Evolutionary conservation across 2,329 filamentous ascomycete species (phyloP).

Genomic region (Aschersonia sp.): DNA sequence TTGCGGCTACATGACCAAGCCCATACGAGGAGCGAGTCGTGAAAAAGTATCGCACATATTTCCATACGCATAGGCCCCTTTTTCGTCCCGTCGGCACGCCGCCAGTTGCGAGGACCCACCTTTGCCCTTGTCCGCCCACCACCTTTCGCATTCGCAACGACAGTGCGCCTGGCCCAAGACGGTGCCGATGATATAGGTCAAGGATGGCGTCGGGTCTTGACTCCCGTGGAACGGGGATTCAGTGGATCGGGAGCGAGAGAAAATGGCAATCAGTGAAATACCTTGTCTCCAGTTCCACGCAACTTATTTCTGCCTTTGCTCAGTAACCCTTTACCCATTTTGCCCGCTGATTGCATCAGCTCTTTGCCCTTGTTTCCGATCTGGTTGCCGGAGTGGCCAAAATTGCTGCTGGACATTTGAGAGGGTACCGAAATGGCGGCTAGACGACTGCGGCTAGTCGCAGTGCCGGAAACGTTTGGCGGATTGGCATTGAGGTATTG

Average conservation of each 20-base stretch:
- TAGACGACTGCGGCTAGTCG: slow-evolving; percentile 20
- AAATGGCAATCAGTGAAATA: slow-evolving; percentile 53
- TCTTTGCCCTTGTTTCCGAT: slow-evolving; percentile 80
- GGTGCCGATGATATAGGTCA: not conserved
- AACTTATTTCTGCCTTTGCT: slow-evolving; percentile 84
- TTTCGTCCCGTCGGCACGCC: not conserved
- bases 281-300: slow-evolving; percentile 63
- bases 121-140: no score
- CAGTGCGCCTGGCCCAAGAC: not conserved
- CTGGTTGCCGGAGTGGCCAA: slow-evolving; percentile 42
- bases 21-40: not conserved
- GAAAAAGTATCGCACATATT: not conserved
- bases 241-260: slow-evolving; percentile 9
- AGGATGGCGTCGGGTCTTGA: slow-evolving; percentile 8
- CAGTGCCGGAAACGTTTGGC: slow-evolving; percentile 10
- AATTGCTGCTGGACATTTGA: slow-evolving; percentile 27
- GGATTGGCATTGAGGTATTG: slow-evolving; percentile 36
- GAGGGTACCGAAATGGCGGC: slow-evolving; percentile 20
- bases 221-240: slow-evolving; percentile 1
- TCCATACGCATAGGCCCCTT: not conserved
- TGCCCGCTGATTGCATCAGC: slow-evolving; percentile 71
- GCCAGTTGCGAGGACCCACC: no score
- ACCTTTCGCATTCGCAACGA: no score
- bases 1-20: slow-evolving; percentile 4
- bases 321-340: slow-evolving; percentile 80